Evolutionary conservation across 495 filamentous ascomycete species (phyloP).

Genomic region (Penicillium turbatum): DNA sequence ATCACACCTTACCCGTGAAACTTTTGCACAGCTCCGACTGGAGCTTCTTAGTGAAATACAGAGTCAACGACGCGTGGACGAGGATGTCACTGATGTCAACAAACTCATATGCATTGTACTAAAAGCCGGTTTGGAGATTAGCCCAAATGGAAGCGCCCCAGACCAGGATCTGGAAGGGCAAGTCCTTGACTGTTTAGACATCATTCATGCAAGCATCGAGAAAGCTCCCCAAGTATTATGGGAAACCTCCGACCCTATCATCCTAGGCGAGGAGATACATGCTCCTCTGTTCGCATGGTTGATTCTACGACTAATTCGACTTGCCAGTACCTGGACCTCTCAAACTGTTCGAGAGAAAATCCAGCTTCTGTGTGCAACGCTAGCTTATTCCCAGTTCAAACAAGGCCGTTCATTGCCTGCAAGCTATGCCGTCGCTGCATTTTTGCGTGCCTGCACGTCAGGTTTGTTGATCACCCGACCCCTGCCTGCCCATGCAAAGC

Average conservation of each 20-base stretch:
- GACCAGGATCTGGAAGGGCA: constrained; percentile 56
- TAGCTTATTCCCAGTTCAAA: constrained; percentile 35
- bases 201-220: constrained; percentile 65
- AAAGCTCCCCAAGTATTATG: constrained; percentile 71
- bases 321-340: constrained; percentile 25
- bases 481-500: neutral
- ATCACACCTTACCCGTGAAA: constrained; percentile 45
- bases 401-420: constrained; percentile 29
- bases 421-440: constrained; percentile 27
- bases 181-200: constrained; percentile 62
- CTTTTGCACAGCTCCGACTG: constrained; percentile 59
- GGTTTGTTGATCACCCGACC: constrained; percentile 26
- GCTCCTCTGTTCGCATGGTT: constrained; percentile 81
- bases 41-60: constrained; percentile 54
- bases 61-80: constrained; percentile 46
- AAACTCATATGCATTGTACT: constrained; percentile 80
- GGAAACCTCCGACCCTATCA: constrained; percentile 36
- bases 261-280: constrained; percentile 44
- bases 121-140: constrained; percentile 69
- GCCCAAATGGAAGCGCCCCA: constrained; percentile 47
- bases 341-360: constrained; percentile 29
- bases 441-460: constrained; percentile 33
- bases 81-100: constrained; percentile 69
- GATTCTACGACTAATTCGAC: constrained; percentile 35
- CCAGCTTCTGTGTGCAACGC: constrained; percentile 26